Evolutionary conservation across 2,329 filamentous ascomycete species (phyloP), one percentile per base, ranked within the genome.

Genomic region (Venturia nashicola): DNA sequence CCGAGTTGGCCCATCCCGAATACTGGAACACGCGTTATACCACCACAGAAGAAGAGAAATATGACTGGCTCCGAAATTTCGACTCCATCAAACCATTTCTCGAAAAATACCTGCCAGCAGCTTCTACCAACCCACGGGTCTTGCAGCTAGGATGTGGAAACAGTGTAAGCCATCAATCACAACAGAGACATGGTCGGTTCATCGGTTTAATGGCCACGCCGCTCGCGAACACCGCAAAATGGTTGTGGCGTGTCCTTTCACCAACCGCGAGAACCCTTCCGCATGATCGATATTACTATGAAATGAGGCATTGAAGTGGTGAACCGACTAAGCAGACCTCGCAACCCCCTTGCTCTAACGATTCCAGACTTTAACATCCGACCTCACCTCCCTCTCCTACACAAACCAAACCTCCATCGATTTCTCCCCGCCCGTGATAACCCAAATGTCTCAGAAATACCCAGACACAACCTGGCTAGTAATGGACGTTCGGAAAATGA

Each of bases 131-230:
- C 14, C 46, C 46, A 14, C 46, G 70, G 11, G 76, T 84, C 14
- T 68, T 84, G 9, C 82, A 84, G 69, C 72, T 84, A 6, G 82
- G 81, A 1, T 82, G 77, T 2, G 82, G 82, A 18, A 80, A 83
- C 65, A 83, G 81, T 70, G 81, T 82, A 68, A 42, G 69, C 67
- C n/a, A 27, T 27, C 27, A 27, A 27, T 27, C 27, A 27, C 27
- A 27, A 27, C 27, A 27, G 27, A 27, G 27, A 27, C 27, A 27
- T 4, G 27, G 27, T 27, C 27, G 27, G 27, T 27, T 27, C 27
- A 27, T 27, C 27, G 27, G 27, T 27, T 27, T 27, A 27, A 27
- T 27, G 27, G 4, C 27, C 27, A 27, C 27, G 27, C 4, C 4
- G 27, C 4, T 27, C 27, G 27, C 27, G 27, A 27, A 27, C 4